These are phyloP conservation scores for Rubia yunnanensis DNA, from an alignment of 257 asterid species.

Conservation along the genomic window DNA sequence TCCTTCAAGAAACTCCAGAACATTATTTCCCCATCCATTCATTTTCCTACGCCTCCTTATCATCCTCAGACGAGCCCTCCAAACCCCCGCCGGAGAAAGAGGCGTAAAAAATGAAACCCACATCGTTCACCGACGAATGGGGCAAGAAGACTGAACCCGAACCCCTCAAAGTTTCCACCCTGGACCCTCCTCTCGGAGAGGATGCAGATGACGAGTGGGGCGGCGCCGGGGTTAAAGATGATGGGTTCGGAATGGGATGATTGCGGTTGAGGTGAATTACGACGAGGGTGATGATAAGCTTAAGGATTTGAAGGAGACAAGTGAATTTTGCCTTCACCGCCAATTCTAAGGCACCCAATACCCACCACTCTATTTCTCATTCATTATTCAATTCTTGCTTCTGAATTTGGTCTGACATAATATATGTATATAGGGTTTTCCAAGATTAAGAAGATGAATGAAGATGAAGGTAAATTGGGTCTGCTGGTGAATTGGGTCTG, in stretches of 20 bases:
- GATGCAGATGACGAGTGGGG: constrained; percentile 68
- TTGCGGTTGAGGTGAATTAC: constrained; percentile 18
- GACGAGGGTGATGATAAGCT: constrained; percentile 36
- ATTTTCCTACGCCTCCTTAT: neutral
- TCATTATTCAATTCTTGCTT: too few relatives aligned
- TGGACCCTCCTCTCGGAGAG: constrained; percentile 64
- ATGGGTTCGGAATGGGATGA: constrained; percentile 34
- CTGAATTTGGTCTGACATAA: too few relatives aligned
- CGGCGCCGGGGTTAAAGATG: constrained; percentile 15
- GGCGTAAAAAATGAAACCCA: constrained; percentile 16
- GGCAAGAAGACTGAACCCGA: constrained; percentile 63
- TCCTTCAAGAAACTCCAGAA: neutral
- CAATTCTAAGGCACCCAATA: too few relatives aligned
- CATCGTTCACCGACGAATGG: constrained; percentile 56
- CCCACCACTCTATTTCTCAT: too few relatives aligned
- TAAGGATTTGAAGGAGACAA: constrained; percentile 57
- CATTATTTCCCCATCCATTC: constrained; percentile 4
- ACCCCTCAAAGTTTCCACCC: constrained; percentile 23
- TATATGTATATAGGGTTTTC: too few relatives aligned
- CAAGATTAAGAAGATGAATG: too few relatives aligned
- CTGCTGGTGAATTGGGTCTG: too few relatives aligned
- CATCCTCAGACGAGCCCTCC: constrained; percentile 10
- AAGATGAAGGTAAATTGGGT: too few relatives aligned
- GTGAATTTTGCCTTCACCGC: too few relatives aligned
- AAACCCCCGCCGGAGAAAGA: constrained; percentile 6